These are phyloP conservation scores for Zygosaccharomyces gambellarensis DNA, from an alignment of 805 yeast genomes.

Conservation along the genomic window DNA sequence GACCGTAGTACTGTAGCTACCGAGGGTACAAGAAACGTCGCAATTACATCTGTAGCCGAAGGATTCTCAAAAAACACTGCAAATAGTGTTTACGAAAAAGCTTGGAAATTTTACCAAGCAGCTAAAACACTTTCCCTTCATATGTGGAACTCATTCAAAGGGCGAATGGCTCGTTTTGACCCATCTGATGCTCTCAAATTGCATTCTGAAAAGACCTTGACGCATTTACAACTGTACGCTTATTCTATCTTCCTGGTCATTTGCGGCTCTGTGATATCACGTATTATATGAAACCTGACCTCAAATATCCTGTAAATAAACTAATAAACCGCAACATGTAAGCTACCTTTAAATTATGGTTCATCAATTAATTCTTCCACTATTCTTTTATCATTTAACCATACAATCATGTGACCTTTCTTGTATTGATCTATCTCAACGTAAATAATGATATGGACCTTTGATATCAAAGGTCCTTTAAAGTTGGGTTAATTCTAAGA, in stretches of 20 bases:
- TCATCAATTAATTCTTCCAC: not conserved
- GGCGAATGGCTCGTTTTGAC: conserved; percentile 1
- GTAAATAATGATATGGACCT: not conserved
- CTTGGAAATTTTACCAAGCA: not conserved
- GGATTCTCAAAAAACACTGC: not conserved
- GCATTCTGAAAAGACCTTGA: conserved; percentile 14
- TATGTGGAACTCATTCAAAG: conserved; percentile 6
- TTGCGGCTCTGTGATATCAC: conserved; percentile 4
- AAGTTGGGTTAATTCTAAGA: not conserved
- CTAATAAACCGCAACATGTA: not conserved
- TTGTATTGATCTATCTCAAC: not conserved
- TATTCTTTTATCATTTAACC: not conserved
- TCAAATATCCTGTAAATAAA: conserved; percentile 1
- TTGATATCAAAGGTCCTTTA: not conserved
- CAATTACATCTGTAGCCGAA: not conserved
- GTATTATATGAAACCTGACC: not conserved
- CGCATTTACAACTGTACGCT: conserved; percentile 14
- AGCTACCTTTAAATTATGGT: not conserved
- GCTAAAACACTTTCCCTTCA: not conserved
- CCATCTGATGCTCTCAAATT: conserved; percentile 4
- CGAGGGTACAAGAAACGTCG: not conserved
- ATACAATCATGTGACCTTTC: not conserved
- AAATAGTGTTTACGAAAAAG: not conserved
- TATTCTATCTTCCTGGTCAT: conserved; percentile 13
- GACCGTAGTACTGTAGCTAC: not conserved